Conservation (phyloP, 2,329 filamentous ascomycete genomes). For the Ascochyta rabiei region DNA sequence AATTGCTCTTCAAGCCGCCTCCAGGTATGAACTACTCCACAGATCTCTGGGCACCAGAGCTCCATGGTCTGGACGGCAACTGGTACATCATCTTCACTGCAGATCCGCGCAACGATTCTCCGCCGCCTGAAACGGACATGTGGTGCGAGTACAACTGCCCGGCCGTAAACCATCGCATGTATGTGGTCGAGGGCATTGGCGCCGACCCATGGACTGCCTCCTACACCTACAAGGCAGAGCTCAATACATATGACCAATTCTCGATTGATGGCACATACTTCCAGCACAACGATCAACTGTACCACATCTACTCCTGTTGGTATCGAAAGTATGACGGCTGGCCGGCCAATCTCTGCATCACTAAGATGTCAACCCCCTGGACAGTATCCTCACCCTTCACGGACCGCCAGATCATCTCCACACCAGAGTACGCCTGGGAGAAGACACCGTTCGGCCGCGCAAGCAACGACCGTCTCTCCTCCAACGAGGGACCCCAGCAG, state of each 20-base stretch:
- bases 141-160: conserved; percentile 57
- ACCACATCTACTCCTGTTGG: conserved; percentile 51
- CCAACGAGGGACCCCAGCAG: conserved; percentile 60
- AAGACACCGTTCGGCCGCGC: conserved; percentile 58
- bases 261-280: conserved; percentile 62
- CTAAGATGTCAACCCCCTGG: conserved; percentile 56
- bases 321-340: conserved; percentile 54
- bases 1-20: conserved; percentile 51
- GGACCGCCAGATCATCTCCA: conserved; percentile 55
- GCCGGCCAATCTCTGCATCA: conserved; percentile 61
- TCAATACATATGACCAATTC: conserved; percentile 60
- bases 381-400: conserved; percentile 54
- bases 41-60: conserved; percentile 58
- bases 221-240: conserved; percentile 54
- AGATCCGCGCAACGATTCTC: conserved; percentile 54
- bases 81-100: conserved; percentile 63
- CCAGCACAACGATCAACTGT: conserved; percentile 46
- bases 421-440: conserved; percentile 57
- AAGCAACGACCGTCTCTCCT: conserved; percentile 54
- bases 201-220: conserved; percentile 54
- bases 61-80: conserved; percentile 53
- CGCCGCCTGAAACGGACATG: conserved; percentile 56
- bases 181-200: conserved; percentile 53
- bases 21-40: conserved; percentile 53
- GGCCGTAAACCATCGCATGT: conserved; percentile 60